A percentile compares a stretch with the other conserved stretches of the same genome.
These are phyloP conservation scores for Aspergillus incahuasiensis DNA, from an alignment of 495 filamentous ascomycete species.

Conservation along the genomic window DNA sequence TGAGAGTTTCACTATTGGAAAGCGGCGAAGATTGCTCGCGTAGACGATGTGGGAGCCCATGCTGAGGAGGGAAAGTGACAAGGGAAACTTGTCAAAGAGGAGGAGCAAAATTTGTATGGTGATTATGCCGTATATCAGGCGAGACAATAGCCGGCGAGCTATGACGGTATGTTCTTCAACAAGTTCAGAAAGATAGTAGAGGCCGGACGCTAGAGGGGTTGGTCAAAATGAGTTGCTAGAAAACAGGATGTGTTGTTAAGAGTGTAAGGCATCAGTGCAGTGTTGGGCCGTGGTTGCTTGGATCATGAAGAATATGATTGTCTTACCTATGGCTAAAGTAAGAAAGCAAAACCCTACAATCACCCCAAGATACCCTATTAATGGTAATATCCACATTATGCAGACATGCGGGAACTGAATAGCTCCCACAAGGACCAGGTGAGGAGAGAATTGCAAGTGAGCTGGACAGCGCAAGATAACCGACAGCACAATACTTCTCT, in stretches of 20 bases:
- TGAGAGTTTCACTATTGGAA: slow-evolving; percentile 81
- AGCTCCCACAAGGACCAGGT: background rate
- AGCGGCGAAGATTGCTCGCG: slow-evolving; percentile 79
- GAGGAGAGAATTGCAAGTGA: background rate
- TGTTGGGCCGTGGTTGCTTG: background rate
- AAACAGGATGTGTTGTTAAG: background rate
- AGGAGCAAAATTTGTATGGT: slow-evolving; percentile 67
- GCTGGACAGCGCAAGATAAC: too few relatives aligned
- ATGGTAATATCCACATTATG: slow-evolving; percentile 84
- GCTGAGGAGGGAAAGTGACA: slow-evolving; percentile 65
- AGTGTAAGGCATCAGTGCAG: background rate
- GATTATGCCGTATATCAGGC: slow-evolving; percentile 82
- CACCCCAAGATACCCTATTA: slow-evolving; percentile 84
- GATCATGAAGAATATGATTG: background rate
- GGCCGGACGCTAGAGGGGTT: slow-evolving; percentile 67
- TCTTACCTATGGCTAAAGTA: slow-evolving; percentile 83
- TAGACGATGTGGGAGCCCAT: slow-evolving; percentile 83
- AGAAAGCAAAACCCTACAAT: slow-evolving; percentile 88
- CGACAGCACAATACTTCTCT: too few relatives aligned
- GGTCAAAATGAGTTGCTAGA: background rate
- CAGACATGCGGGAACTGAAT: background rate
- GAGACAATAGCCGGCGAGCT: slow-evolving; percentile 75
- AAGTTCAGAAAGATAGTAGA: slow-evolving; percentile 97
- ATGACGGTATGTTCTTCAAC: slow-evolving; percentile 97
- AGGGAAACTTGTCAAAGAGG: slow-evolving; percentile 79